A percentile compares a stretch with the other conserved stretches of the same genome.
phyloP scores from a whole-genome alignment of 1,139 yeast genomes.

The Dujonia santamariae region DNA sequence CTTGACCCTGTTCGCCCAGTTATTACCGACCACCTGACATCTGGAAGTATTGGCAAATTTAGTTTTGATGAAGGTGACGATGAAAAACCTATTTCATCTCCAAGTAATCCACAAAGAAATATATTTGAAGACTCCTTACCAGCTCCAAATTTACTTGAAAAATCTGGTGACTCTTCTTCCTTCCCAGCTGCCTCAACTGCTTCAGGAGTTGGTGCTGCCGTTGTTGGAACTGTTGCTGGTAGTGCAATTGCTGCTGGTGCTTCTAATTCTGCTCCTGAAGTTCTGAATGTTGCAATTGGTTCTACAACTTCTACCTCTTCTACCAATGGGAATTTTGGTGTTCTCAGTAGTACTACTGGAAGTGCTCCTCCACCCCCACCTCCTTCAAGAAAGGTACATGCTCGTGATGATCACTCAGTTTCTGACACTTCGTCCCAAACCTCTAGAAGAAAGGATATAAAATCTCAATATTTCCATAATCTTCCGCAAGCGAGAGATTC shows the following conservation, averaged over 20 bases:
- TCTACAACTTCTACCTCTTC: conserved; percentile 11
- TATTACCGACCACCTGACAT: conserved; percentile 7
- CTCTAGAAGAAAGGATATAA: conserved; percentile 43
- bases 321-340: conserved; percentile 6
- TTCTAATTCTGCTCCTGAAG: conserved; percentile 9
- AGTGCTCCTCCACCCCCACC: conserved; percentile 59
- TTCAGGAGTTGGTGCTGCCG: conserved; percentile 4
- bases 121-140: conserved; percentile 16
- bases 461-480: conserved; percentile 54
- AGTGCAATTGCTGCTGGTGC: conserved; percentile 8
- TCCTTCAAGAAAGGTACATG: conserved; percentile 60
- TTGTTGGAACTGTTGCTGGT: conserved; percentile 6
- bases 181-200: conserved; percentile 1
- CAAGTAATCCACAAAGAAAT: conserved; percentile 16
- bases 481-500: conserved; percentile 44
- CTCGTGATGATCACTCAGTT: conserved; percentile 5
- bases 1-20: background rate
- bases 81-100: conserved; percentile 27
- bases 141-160: conserved; percentile 16
- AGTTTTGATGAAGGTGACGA: conserved; percentile 47
- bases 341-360: conserved; percentile 3
- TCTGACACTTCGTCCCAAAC: conserved; percentile 1
- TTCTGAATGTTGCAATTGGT: conserved; percentile 6
- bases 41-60: conserved; percentile 27
- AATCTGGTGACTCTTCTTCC: conserved; percentile 6